These are phyloP conservation scores for Trichoderma semiorbis DNA, from an alignment of 2,329 filamentous ascomycete species.

Conservation along the genomic window DNA sequence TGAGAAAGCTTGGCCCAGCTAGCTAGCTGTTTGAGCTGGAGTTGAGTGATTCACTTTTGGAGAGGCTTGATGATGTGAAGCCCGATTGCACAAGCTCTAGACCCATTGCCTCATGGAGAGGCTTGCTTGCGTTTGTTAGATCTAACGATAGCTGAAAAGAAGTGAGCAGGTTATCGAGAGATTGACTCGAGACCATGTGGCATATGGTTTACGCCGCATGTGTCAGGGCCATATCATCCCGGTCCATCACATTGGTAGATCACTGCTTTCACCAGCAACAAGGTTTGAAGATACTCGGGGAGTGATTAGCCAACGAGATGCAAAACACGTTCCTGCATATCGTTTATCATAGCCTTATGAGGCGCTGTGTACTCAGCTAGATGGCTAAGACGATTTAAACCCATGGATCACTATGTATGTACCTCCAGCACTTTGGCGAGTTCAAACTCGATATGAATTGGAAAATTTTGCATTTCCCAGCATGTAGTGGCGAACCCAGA, in stretches of 20 bases:
- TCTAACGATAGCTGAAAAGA: not conserved
- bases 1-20: not conserved
- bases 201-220: not conserved
- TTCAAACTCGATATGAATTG: not conserved
- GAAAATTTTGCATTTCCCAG: not conserved
- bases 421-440: not conserved
- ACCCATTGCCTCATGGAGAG: constrained; percentile 4
- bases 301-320: not conserved
- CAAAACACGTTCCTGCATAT: not conserved
- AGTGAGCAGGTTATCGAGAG: not conserved
- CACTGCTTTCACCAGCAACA: not conserved
- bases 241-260: not conserved
- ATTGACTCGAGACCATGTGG: not conserved
- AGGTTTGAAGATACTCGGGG: not conserved
- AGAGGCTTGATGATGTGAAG: not conserved
- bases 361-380: not conserved
- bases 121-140: not conserved
- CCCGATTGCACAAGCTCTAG: not conserved
- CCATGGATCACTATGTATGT: not conserved
- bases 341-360: not conserved
- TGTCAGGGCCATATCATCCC: not conserved
- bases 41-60: not conserved
- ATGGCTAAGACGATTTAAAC: not conserved
- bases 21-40: not conserved
- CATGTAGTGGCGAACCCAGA: not conserved